Evolutionary conservation across 192 early-diverging fungal genomes (phyloP).

Genomic region (Linnemannia hyalina): DNA sequence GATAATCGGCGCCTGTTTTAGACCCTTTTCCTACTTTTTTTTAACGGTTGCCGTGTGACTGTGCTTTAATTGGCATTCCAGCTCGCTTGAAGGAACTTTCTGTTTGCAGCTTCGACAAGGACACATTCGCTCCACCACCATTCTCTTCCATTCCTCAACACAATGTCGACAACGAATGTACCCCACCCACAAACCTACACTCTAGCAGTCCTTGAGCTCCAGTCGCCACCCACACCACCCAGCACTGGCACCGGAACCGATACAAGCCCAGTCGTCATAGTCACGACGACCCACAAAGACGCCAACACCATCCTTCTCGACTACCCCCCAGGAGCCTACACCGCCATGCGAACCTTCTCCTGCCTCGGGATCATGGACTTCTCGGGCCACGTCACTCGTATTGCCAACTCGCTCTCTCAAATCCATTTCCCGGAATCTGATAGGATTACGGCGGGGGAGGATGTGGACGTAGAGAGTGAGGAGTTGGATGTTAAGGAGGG

Average conservation of each 20-base stretch:
- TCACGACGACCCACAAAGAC: not conserved
- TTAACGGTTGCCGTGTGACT: too few species aligned
- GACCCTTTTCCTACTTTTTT: too few species aligned
- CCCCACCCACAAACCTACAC: not conserved
- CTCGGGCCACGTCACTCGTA: constrained; percentile 59
- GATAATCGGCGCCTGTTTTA: too few species aligned
- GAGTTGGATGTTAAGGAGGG: constrained; percentile 26
- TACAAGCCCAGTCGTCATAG: not conserved
- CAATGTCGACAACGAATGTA: not conserved
- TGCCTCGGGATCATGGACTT: constrained; percentile 65
- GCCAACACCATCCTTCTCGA: constrained; percentile 11
- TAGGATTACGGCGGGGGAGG: constrained; percentile 13
- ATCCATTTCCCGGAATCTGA: constrained; percentile 54
- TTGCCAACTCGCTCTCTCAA: constrained; percentile 59
- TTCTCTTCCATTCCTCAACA: not conserved
- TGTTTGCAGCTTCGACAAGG: not conserved
- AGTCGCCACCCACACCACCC: not conserved
- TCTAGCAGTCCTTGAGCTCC: not conserved
- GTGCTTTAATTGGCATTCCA: too few species aligned
- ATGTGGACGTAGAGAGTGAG: constrained; percentile 10
- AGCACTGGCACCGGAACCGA: not conserved
- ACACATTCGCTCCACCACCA: not conserved
- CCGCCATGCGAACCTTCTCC: constrained; percentile 68
- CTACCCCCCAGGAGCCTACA: constrained; percentile 68
- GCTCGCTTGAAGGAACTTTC: too few species aligned